Evolutionary conservation across 108 stramenopile species (phyloP).

Genomic region (Skeletonema potamos): DNA sequence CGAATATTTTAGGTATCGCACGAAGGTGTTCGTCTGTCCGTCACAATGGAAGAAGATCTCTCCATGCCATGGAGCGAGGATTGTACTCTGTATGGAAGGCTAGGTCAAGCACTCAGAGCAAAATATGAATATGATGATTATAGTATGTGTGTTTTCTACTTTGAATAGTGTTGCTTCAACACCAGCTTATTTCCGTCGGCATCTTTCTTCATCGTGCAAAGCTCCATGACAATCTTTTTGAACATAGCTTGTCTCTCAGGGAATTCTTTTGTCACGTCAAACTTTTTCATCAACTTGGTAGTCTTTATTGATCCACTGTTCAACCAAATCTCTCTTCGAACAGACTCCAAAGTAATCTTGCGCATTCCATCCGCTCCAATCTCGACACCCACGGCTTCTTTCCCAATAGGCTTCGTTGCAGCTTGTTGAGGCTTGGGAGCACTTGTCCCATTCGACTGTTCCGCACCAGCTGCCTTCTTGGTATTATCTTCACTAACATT

Average conservation of each 20-base stretch:
- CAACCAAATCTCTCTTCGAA: conserved; percentile 84
- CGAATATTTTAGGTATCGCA: too few species aligned
- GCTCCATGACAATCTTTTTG: conserved; percentile 62
- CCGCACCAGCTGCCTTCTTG: conserved; percentile 53
- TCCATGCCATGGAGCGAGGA: too few species aligned
- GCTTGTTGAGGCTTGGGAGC: not conserved
- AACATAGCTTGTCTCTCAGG: conserved; percentile 62
- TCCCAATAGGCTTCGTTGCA: not conserved
- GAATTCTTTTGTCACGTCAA: conserved; percentile 72
- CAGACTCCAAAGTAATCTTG: conserved; percentile 69
- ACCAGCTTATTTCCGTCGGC: conserved; percentile 72
- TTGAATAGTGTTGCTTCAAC: conserved; percentile 84
- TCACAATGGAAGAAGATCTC: too few species aligned
- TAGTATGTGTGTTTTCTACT: conserved; percentile 3
- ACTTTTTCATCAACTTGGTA: conserved; percentile 79
- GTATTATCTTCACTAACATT: conserved; percentile 47
- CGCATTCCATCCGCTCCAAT: conserved; percentile 77
- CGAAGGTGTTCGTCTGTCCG: too few species aligned
- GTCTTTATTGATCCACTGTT: conserved; percentile 71
- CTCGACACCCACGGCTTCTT: conserved; percentile 40
- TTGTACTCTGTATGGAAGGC: too few species aligned
- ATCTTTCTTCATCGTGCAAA: conserved; percentile 76
- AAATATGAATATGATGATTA: not conserved
- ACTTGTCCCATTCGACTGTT: conserved; percentile 20
- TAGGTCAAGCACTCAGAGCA: too few species aligned